Conservation (phyloP, 768 basidiomycete genomes). For the Macrolepiota dolichaula region DNA sequence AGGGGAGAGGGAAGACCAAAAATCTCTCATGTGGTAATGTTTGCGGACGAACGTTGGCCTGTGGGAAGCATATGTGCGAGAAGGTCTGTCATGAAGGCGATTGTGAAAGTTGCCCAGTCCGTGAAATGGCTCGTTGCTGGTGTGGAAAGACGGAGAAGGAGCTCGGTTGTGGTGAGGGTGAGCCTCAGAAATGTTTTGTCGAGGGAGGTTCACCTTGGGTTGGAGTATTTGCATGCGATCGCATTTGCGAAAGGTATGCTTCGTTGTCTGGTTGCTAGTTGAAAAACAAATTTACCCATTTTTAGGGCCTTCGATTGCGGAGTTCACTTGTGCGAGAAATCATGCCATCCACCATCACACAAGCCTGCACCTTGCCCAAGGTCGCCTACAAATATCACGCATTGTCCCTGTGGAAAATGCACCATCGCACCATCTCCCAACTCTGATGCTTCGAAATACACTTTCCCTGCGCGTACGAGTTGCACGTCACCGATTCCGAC, state of each 20-base stretch:
- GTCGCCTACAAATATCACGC: conserved; percentile 62
- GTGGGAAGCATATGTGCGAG: conserved; percentile 71
- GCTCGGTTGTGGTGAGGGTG: conserved; percentile 67
- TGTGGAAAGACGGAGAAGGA: conserved; percentile 68
- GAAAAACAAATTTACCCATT: background rate
- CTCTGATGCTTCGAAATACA: conserved; percentile 22
- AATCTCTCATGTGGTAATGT: conserved; percentile 41
- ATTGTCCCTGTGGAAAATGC: conserved; percentile 82
- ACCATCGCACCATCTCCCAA: conserved; percentile 38
- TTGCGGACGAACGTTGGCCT: conserved; percentile 49
- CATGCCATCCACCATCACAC: conserved; percentile 74
- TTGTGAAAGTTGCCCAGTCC: conserved; percentile 63
- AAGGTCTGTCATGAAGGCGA: conserved; percentile 72
- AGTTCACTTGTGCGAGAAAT: conserved; percentile 65
- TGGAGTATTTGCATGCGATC: conserved; percentile 58
- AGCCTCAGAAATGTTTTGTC: conserved; percentile 35
- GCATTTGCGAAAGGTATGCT: conserved; percentile 53
- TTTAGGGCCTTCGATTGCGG: conserved; percentile 74
- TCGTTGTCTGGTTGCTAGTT: conserved; percentile 2
- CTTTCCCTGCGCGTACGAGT: conserved; percentile 39
- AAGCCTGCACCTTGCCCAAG: conserved; percentile 63
- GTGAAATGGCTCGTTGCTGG: conserved; percentile 63
- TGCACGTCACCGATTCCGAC: conserved; percentile 83
- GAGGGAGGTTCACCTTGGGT: conserved; percentile 53
- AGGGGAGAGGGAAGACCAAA: conserved; percentile 19